Conservation (phyloP, 371 early-diverging fungal genomes). For the Mortierella sp. region DNA sequence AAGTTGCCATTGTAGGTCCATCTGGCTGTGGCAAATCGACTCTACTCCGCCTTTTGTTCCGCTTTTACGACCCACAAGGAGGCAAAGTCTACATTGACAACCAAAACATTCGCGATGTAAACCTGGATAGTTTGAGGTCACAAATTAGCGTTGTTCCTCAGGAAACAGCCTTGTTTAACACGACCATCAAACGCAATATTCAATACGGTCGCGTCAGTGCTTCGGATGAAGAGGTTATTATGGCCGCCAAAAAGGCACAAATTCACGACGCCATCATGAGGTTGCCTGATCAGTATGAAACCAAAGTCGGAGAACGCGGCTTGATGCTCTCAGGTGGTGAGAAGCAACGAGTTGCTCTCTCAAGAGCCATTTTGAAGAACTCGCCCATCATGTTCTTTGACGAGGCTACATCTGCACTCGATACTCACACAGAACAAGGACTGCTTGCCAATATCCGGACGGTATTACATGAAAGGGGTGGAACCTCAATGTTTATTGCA, state of each 20-base stretch:
- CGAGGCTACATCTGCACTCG: slow-evolving; percentile 95
- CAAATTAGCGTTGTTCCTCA: slow-evolving; percentile 89
- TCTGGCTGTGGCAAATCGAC: slow-evolving; percentile 95
- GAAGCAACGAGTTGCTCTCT: slow-evolving; percentile 81
- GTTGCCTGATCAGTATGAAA: slow-evolving; percentile 77
- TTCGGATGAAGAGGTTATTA: slow-evolving; percentile 64
- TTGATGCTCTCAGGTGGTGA: slow-evolving; percentile 91
- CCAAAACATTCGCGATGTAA: slow-evolving; percentile 78
- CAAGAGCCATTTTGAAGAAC: slow-evolving; percentile 85
- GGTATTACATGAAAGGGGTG: slow-evolving; percentile 69
- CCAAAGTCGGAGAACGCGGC: slow-evolving; percentile 84
- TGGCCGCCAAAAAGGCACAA: slow-evolving; percentile 71
- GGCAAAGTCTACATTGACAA: slow-evolving; percentile 86
- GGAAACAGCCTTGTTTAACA: slow-evolving; percentile 83
- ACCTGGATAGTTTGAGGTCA: slow-evolving; percentile 77
- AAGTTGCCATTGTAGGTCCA: slow-evolving; percentile 96
- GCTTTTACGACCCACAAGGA: slow-evolving; percentile 86
- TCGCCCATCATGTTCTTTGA: slow-evolving; percentile 89
- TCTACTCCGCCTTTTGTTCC: slow-evolving; percentile 82
- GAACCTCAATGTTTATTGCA: slow-evolving; percentile 86
- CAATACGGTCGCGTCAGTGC: slow-evolving; percentile 72
- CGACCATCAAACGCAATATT: slow-evolving; percentile 80
- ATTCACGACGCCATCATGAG: slow-evolving; percentile 73
- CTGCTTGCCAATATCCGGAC: slow-evolving; percentile 82
- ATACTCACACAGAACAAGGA: slow-evolving; percentile 89